These are phyloP conservation scores for Chrysoporthe cubensis DNA, from an alignment of 2,329 filamentous ascomycete genomes.

Conservation along the genomic window DNA sequence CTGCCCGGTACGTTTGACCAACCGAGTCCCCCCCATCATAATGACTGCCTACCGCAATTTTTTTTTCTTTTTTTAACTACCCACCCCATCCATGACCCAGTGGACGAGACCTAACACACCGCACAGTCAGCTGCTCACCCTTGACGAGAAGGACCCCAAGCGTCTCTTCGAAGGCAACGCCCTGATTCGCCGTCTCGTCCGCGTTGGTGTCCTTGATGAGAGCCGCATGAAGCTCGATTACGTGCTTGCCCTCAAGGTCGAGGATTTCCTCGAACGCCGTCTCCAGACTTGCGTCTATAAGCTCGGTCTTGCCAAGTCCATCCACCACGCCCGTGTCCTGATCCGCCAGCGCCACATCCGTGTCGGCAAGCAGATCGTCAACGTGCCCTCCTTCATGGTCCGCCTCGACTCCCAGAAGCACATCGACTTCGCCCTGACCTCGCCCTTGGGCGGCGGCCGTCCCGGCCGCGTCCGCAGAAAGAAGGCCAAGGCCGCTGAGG, in stretches of 20 bases:
- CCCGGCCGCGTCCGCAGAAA: slow-evolving; percentile 98
- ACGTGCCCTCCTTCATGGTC: slow-evolving; percentile 99
- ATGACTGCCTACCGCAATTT: neutral
- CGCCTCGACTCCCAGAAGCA: slow-evolving; percentile 99
- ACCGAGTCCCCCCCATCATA: neutral
- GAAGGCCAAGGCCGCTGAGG: slow-evolving; percentile 97
- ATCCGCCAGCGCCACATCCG: slow-evolving; percentile 99
- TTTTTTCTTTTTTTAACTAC: neutral
- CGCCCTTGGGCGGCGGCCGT: slow-evolving; percentile 95
- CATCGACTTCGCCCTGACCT: slow-evolving; percentile 98
- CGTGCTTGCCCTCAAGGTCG: slow-evolving; percentile 97
- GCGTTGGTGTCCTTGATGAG: slow-evolving; percentile 99
- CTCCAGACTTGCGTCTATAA: slow-evolving; percentile 99
- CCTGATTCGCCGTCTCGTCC: slow-evolving; percentile 99
- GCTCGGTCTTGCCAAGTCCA: slow-evolving; percentile 99
- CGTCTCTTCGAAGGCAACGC: slow-evolving; percentile 99
- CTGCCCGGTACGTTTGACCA: slow-evolving; percentile 80
- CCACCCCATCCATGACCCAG: neutral
- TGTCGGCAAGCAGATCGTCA: slow-evolving; percentile 99
- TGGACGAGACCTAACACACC: slow-evolving; percentile 27
- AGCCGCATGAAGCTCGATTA: slow-evolving; percentile 99
- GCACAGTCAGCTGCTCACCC: slow-evolving; percentile 94
- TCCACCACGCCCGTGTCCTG: slow-evolving; percentile 99
- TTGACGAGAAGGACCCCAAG: slow-evolving; percentile 99
- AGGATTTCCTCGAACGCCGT: slow-evolving; percentile 99